Percentiles rank a stretch among this genome's conserved stretches.
phyloP scores from a whole-genome alignment of 176 grass and related monocot species.

The Carex scoparia region DNA sequence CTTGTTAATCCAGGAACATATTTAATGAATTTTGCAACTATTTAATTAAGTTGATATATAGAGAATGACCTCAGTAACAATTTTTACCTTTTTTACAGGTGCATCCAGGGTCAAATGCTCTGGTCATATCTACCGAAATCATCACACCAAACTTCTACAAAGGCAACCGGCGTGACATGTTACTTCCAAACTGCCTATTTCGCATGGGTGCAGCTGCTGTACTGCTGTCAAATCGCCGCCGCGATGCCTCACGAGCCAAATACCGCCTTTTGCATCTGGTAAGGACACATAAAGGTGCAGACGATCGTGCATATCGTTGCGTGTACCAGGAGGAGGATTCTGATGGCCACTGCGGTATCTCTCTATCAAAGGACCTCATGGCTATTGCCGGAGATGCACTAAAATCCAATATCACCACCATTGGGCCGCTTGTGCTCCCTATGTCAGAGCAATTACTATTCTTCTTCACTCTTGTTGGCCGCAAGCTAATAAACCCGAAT shows the following conservation, averaged over 20 bases:
- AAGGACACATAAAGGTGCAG: slow-evolving; percentile 77
- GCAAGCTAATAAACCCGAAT: slow-evolving; percentile 53
- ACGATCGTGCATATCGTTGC: slow-evolving; percentile 76
- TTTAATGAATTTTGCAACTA: neutral
- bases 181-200: slow-evolving; percentile 87
- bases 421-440: slow-evolving; percentile 78
- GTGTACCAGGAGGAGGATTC: slow-evolving; percentile 85
- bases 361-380: slow-evolving; percentile 87
- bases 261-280: slow-evolving; percentile 83
- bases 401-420: slow-evolving; percentile 93
- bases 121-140: slow-evolving; percentile 87
- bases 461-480: slow-evolving; percentile 72
- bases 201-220: slow-evolving; percentile 88
- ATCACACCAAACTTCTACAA: slow-evolving; percentile 92
- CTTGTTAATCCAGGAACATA: neutral
- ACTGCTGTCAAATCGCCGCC: slow-evolving; percentile 65
- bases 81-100: slow-evolving; percentile 38
- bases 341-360: slow-evolving; percentile 74
- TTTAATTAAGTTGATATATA: neutral
- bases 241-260: slow-evolving; percentile 63
- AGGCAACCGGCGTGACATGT: slow-evolving; percentile 58
- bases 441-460: slow-evolving; percentile 95
- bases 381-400: slow-evolving; percentile 87
- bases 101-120: slow-evolving; percentile 65
- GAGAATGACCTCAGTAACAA: neutral